phyloP scores from a whole-genome alignment of 495 filamentous ascomycete species.

The Staphylotrichum longicolle region DNA sequence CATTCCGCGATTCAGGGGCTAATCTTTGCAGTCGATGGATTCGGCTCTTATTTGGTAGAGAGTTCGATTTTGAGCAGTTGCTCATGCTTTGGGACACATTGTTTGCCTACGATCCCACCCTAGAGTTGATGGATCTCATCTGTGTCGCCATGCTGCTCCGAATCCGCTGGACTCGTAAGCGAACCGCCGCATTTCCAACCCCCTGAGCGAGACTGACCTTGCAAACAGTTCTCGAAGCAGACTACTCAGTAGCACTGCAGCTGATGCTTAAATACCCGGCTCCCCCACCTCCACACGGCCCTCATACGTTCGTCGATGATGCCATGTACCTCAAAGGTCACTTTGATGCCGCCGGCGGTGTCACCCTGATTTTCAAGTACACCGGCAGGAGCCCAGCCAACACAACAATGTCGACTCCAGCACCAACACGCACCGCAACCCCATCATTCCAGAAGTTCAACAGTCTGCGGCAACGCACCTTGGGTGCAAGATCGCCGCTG shows the following conservation, averaged over 20 bases:
- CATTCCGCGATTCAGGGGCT: conserved; percentile 14
- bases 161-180: conserved; percentile 83
- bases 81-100: conserved; percentile 86
- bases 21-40: conserved; percentile 72
- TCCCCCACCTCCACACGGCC: conserved; percentile 58
- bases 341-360: conserved; percentile 67
- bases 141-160: conserved; percentile 93
- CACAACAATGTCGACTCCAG: conserved; percentile 41
- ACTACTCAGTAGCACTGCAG: conserved; percentile 80
- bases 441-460: conserved; percentile 35
- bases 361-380: conserved; percentile 77
- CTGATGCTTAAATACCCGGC: conserved; percentile 79
- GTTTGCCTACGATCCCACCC: conserved; percentile 81
- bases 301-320: conserved; percentile 80
- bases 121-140: conserved; percentile 80
- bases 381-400: conserved; percentile 61
- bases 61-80: conserved; percentile 84
- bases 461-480: conserved; percentile 34
- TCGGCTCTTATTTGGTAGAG: conserved; percentile 85
- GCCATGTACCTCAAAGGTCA: conserved; percentile 82
- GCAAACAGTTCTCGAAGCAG: conserved; percentile 73
- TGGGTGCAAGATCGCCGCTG: conserved; percentile 48
- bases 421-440: conserved; percentile 36
- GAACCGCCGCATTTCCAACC: conserved; percentile 3
- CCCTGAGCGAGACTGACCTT: conserved; percentile 15